Evolutionary conservation across 371 early-diverging fungal species (phyloP).

Genomic region (Funneliformis caledonium): DNA sequence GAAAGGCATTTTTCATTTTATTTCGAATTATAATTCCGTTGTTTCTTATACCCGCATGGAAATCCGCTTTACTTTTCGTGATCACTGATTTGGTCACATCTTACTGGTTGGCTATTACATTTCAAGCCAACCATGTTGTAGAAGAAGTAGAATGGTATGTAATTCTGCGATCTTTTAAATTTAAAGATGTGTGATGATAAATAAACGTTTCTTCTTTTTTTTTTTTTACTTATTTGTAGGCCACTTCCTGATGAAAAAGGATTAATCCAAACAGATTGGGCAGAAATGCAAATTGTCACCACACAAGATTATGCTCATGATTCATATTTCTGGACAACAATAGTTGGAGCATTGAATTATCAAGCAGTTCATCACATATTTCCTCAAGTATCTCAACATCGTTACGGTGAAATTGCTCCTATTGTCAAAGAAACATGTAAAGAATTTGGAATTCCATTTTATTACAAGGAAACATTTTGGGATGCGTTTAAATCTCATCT

Average conservation of each 20-base stretch:
- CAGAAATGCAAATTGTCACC: slow-evolving; percentile 60
- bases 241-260: slow-evolving; percentile 55
- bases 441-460: slow-evolving; percentile 55
- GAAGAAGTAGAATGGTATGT: slow-evolving; percentile 55
- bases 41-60: slow-evolving; percentile 44
- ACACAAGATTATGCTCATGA: slow-evolving; percentile 68
- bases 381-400: slow-evolving; percentile 60
- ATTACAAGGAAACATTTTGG: slow-evolving; percentile 55
- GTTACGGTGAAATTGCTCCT: slow-evolving; percentile 56
- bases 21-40: slow-evolving; percentile 56
- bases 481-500: slow-evolving; percentile 54
- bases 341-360: slow-evolving; percentile 62
- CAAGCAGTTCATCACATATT: slow-evolving; percentile 67
- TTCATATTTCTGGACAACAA: slow-evolving; percentile 55
- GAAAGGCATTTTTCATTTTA: slow-evolving; percentile 60
- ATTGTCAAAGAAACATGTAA: slow-evolving; percentile 55
- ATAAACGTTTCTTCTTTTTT: not conserved
- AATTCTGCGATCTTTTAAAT: not conserved
- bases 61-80: slow-evolving; percentile 49
- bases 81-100: slow-evolving; percentile 54
- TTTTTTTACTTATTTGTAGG: slow-evolving; percentile 16
- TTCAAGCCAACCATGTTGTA: slow-evolving; percentile 69
- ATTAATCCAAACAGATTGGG: slow-evolving; percentile 59
- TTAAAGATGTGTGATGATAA: not conserved
- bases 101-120: slow-evolving; percentile 62